Base-by-base conservation (phyloP, 2,329 filamentous ascomycete genomes). In the Pseudogymnoascus sp. region DNA sequence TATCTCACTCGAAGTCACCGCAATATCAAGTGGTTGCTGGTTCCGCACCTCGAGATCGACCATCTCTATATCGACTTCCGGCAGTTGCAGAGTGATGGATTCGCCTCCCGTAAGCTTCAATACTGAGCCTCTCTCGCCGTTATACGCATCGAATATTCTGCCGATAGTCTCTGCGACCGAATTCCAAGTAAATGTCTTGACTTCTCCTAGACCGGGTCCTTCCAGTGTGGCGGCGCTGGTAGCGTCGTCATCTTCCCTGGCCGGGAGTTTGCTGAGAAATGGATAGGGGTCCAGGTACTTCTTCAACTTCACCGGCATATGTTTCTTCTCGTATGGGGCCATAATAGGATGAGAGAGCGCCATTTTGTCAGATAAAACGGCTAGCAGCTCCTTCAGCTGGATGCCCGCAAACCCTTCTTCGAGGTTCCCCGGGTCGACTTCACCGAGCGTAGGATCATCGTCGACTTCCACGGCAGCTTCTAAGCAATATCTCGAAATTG, bases 401-500 rank as follows among this genome's bases (percentile, higher is more conserved):
- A 85, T 81, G 3, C 85, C 85, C 0, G 85, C 84, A 64, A 86
- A 80, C 0, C 79, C 83, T 68, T 88, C 85, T 43, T 84, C 83
- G 12, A 88, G 73, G 0, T 84, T 86, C 0, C 83, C 82, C 0
- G 85, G 85, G 33, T 85, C 81, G 11, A 87, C 80, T 65, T 88
- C 84, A 29, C 79, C 78, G 1, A 86, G 75, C 2, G 84, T 78
- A 0, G 85, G 85, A 66, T 88, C 85, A 68, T 88, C 85, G 66
- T 88, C 85, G 38, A 87, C 74, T 71, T 88, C 85, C 33, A 88
- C 82, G 5, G 85, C 85, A 33, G 85, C 83, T 69, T 88, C 85
- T 2, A 88, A 74, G 63, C 85, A 87, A 69, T 83, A 88, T 37
- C 85, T 76, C 66, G 80, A 82, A 26, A 86, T 77, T 11, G 84